phyloP scores from a whole-genome alignment of 1,139 yeast species.

The Magnusiomyces fungicola region DNA sequence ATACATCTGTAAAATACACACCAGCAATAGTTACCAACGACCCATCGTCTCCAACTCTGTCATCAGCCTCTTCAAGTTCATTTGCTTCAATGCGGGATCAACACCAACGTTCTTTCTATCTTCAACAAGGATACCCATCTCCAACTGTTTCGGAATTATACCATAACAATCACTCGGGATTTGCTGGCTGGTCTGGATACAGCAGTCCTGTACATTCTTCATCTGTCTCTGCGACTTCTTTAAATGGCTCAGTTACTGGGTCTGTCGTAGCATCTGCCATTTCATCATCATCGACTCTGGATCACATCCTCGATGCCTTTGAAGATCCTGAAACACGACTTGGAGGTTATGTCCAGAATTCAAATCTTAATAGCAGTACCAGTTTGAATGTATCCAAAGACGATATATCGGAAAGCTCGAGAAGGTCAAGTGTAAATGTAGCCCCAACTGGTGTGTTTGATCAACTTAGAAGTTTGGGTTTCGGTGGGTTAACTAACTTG shows the following conservation, averaged over 20 bases:
- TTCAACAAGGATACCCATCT: conserved; percentile 1
- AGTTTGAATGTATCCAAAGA: no score
- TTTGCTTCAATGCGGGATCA: not conserved
- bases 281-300: conserved; percentile 6
- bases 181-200: not conserved
- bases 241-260: not conserved
- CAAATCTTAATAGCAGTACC: no score
- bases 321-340: not conserved
- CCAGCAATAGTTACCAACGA: not conserved
- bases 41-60: not conserved
- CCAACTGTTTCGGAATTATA: conserved; percentile 2
- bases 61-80: not conserved
- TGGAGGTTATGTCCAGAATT: not conserved
- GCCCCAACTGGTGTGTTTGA: not conserved
- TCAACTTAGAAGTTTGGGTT: not conserved
- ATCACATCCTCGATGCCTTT: conserved; percentile 4
- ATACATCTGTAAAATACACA: not conserved
- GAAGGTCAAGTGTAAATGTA: no score
- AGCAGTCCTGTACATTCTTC: conserved; percentile 1
- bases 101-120: not conserved
- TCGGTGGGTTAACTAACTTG: not conserved
- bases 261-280: not conserved
- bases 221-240: no score
- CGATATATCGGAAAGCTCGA: no score
- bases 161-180: not conserved